Evolutionary conservation across 345 rosid genomes (phyloP).

Genomic region (Schrenkiella parvula): DNA sequence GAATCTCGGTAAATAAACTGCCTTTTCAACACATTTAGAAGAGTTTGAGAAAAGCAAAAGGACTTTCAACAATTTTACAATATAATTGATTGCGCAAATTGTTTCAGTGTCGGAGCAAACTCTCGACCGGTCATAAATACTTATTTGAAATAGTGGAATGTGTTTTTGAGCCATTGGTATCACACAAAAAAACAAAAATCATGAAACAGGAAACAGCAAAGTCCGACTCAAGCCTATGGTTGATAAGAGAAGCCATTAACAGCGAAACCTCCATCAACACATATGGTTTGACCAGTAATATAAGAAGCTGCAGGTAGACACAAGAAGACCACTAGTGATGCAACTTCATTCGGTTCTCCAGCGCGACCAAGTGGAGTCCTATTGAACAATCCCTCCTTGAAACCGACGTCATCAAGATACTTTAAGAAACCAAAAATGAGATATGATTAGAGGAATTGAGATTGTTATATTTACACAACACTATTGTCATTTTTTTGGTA

Average conservation of each 20-base stretch:
- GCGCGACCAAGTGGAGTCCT: constrained; percentile 1
- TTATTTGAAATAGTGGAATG: no score
- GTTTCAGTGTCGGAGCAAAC: no score
- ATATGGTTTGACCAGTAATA: constrained; percentile 52
- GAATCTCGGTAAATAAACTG: no score
- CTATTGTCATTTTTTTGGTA: neutral
- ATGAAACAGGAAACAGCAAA: no score
- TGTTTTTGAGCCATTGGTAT: no score
- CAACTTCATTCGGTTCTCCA: neutral
- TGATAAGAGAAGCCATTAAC: constrained; percentile 37
- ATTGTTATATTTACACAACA: neutral
- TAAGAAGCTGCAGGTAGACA: constrained; percentile 64
- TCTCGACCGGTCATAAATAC: no score
- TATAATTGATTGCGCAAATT: no score
- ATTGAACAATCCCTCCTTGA: neutral
- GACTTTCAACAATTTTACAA: no score
- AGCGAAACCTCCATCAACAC: constrained; percentile 48
- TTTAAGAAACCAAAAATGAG: neutral
- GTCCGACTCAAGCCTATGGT: neutral
- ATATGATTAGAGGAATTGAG: neutral
- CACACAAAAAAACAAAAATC: no score
- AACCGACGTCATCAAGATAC: neutral
- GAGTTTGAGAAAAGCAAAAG: no score
- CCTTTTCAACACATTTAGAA: no score
- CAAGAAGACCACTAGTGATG: constrained; percentile 39